Evolutionary conservation across 2,329 filamentous ascomycete species (phyloP).

Genomic region (Ramularia collo-cygni): DNA sequence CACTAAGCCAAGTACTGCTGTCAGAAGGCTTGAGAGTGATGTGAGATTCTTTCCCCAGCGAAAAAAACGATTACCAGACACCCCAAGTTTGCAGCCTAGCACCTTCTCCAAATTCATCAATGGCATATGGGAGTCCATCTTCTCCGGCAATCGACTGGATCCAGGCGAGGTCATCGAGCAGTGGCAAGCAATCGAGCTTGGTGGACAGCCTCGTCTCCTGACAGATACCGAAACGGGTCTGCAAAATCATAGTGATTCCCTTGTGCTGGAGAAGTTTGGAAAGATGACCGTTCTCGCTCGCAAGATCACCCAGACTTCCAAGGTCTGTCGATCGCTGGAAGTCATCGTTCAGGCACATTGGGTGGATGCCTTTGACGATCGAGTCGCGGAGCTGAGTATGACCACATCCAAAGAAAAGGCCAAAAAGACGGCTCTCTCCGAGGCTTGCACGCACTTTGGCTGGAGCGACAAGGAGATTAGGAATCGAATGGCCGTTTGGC

Average conservation of each 20-base stretch:
- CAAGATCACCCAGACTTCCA: slow-evolving; percentile 44
- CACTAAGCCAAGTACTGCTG: slow-evolving; percentile 4
- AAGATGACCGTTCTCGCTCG: slow-evolving; percentile 39
- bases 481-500: slow-evolving; percentile 49
- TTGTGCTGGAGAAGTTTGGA: slow-evolving; percentile 29
- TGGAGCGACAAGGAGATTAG: slow-evolving; percentile 54
- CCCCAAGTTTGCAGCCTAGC: slow-evolving; percentile 40
- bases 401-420: slow-evolving; percentile 34
- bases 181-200: slow-evolving; percentile 29
- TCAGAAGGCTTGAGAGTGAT: slow-evolving; percentile 19
- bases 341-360: slow-evolving; percentile 53
- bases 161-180: slow-evolving; percentile 32
- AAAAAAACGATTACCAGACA: slow-evolving; percentile 27
- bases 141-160: slow-evolving; percentile 37
- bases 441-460: slow-evolving; percentile 48
- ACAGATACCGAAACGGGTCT: slow-evolving; percentile 19
- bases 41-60: slow-evolving; percentile 21
- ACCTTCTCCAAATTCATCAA: slow-evolving; percentile 44
- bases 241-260: slow-evolving; percentile 13
- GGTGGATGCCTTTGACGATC: slow-evolving; percentile 49
- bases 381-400: slow-evolving; percentile 37
- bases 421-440: slow-evolving; percentile 46
- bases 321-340: slow-evolving; percentile 50
- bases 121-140: slow-evolving; percentile 46
- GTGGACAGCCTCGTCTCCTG: slow-evolving; percentile 22